Evolutionary conservation across 768 basidiomycete species (phyloP), one percentile per base, ranked within the genome.

Genomic region (Stropharia rugosoannulata): DNA sequence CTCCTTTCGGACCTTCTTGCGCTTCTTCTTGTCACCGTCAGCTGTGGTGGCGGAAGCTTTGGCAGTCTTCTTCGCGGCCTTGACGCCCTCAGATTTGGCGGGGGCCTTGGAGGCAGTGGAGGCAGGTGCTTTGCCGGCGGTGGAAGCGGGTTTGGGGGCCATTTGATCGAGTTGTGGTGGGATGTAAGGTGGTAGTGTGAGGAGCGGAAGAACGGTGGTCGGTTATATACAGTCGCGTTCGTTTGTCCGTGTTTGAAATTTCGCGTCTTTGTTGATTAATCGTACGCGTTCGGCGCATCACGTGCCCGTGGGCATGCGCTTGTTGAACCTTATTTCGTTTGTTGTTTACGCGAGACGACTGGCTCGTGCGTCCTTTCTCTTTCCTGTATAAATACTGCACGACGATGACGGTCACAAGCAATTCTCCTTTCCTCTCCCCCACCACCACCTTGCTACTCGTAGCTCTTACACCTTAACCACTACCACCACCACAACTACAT

Each of bases 1-100:
- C 76, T 95, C 93, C 81, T 93, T 94, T 74, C 89, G 78, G 62
- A 81, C 68, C 80, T 90, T 94, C 78, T 84, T 83, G 66, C 89
- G 80, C 81, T 90, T 92, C 81, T 92, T 93, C 87, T 94, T 93
- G 59, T 84, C 82, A 32, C 83, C 92, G 56, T 83, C 85, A 49
- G 80, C 82, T 50, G 84, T 78, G 9, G 84, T 77, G 45, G 84
- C 77, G 45, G 84, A 77, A 12, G 84, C 77, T 61, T 85, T 85
- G 25, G 85, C 73, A 1, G 86, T 87, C 73, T 91, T 94, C 82
- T 93, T 95, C 22, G 87, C 88, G 6, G 84, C 86, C 75, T 92
- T 89, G 11, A 79, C 68, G 42, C 80, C 84, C 55, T 83, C 82
- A 16, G 80, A 66, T 65, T 86, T 87, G 38, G 88, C 87, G 8